Percentiles rank a stretch among this genome's conserved stretches.
Evolutionary conservation across 179 eudicot genomes (phyloP).

Genomic region (Beta macrorhiza): DNA sequence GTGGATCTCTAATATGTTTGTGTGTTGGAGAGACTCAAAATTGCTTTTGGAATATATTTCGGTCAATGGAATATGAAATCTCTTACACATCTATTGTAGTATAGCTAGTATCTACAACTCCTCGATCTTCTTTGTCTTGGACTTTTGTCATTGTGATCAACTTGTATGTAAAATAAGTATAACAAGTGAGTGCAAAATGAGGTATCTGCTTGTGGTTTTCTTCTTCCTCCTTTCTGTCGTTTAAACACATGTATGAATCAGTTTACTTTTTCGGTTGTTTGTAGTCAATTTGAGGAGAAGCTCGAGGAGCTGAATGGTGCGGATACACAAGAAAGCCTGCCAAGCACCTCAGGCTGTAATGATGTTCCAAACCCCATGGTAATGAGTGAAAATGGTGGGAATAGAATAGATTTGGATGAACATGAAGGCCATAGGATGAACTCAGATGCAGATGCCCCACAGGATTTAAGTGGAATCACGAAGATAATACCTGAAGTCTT

Average conservation of each 20-base stretch:
- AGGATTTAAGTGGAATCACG: slow-evolving; percentile 75
- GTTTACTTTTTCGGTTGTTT: background rate
- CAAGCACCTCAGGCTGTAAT: slow-evolving; percentile 39
- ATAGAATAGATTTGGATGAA: slow-evolving; percentile 39
- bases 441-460: slow-evolving; percentile 52
- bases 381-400: slow-evolving; percentile 31
- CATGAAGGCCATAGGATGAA: slow-evolving; percentile 40
- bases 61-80: background rate
- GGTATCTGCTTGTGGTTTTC: slow-evolving; percentile 3
- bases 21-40: background rate
- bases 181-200: background rate
- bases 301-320: slow-evolving; percentile 69
- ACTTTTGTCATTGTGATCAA: background rate
- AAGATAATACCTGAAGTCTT: slow-evolving; percentile 90
- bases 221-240: background rate
- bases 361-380: slow-evolving; percentile 34
- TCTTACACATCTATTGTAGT: no score
- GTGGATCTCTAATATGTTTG: background rate
- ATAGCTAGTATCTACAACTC: background rate
- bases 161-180: background rate
- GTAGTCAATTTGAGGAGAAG: slow-evolving; percentile 92
- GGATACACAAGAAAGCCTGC: slow-evolving; percentile 48
- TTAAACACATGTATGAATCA: background rate
- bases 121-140: background rate
- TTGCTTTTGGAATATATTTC: background rate